These are phyloP conservation scores for Xylaria sp. DNA, from an alignment of 2,329 filamentous ascomycete species.

Conservation along the genomic window DNA sequence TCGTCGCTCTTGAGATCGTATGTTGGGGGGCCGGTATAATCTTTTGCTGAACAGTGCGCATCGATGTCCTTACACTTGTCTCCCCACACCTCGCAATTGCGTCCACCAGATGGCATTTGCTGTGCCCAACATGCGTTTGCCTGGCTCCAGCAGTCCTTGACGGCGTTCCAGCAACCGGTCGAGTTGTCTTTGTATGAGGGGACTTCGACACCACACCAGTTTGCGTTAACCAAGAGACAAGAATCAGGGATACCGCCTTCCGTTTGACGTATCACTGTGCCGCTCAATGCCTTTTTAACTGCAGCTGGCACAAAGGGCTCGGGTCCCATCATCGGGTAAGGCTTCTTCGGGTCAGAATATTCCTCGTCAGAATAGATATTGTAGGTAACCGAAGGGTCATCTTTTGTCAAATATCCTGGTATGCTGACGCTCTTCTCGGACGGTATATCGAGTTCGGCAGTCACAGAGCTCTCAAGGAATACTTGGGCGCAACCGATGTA, in stretches of 20 bases:
- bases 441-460: constrained; percentile 54
- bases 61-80: constrained; percentile 60
- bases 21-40: constrained; percentile 54
- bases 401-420: constrained; percentile 64
- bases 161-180: constrained; percentile 63
- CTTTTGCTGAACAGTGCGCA: constrained; percentile 46
- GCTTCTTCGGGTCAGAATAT: constrained; percentile 47
- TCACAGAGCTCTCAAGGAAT: constrained; percentile 51
- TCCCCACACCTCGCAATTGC: constrained; percentile 66
- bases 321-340: constrained; percentile 64
- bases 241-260: constrained; percentile 58
- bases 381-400: constrained; percentile 62
- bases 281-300: constrained; percentile 13
- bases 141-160: constrained; percentile 63
- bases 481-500: constrained; percentile 75
- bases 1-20: constrained; percentile 25
- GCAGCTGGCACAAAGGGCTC: constrained; percentile 40
- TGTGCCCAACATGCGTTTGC: constrained; percentile 60
- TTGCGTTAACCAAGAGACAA: constrained; percentile 68
- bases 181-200: constrained; percentile 56
- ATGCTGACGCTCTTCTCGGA: constrained; percentile 61
- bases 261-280: constrained; percentile 22
- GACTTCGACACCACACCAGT: constrained; percentile 72
- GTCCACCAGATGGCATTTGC: constrained; percentile 61
- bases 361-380: constrained; percentile 60